phyloP scores from a whole-genome alignment of 2,329 filamentous ascomycete species.

The Pezicula carpinea region DNA sequence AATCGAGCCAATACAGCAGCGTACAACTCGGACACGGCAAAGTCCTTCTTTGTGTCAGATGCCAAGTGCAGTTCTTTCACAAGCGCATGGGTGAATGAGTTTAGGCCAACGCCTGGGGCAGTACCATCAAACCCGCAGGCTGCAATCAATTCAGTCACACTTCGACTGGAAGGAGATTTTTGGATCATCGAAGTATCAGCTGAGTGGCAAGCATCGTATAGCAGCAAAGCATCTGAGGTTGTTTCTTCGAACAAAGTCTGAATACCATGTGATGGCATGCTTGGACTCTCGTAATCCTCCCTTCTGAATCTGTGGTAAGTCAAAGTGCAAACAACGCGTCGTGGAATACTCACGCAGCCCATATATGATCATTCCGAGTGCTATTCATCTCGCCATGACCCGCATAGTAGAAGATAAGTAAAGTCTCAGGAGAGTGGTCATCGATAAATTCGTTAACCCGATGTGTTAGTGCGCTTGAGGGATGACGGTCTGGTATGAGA shows the following conservation, averaged over 20 bases:
- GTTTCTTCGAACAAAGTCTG: too few relatives aligned
- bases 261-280: too few relatives aligned
- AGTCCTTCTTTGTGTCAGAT: too few relatives aligned
- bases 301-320: too few relatives aligned
- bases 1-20: too few relatives aligned
- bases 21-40: too few relatives aligned
- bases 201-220: background rate
- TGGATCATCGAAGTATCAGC: too few relatives aligned
- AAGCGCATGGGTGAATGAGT: background rate
- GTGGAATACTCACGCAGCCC: background rate
- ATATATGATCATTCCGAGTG: background rate
- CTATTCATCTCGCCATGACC: background rate
- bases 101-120: background rate
- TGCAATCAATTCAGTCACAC: slow-evolving; percentile 3
- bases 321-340: too few relatives aligned
- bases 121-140: background rate
- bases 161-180: background rate
- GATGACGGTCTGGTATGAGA: too few relatives aligned
- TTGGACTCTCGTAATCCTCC: too few relatives aligned
- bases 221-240: background rate
- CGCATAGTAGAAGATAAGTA: slow-evolving; percentile 1
- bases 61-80: too few relatives aligned
- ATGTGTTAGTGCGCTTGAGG: background rate
- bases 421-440: slow-evolving; percentile 1
- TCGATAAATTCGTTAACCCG: background rate